Evolutionary conservation across 768 basidiomycete genomes (phyloP), one percentile per base, ranked within the genome.

Genomic region (Exidia glandulosa): DNA sequence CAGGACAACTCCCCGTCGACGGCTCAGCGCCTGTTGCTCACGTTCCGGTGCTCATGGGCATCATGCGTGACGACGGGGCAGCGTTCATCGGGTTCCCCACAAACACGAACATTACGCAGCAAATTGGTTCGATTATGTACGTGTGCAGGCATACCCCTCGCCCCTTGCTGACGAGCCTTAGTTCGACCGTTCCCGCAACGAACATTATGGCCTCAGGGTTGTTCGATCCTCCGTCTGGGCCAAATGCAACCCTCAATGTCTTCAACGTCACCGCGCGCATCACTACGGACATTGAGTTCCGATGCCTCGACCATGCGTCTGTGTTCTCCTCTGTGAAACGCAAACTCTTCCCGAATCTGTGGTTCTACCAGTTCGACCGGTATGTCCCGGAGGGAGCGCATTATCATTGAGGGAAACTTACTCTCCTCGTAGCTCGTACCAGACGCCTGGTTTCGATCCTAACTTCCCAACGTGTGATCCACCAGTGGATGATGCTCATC

Each of bases 61-160:
- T 75, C 73, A 79, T 79, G 76, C 68, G 76, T 23, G 79, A 79
- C 60, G 80, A 81, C 63, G 81, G 79, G 0, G 70, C 76, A 0
- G 74, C 77, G 41, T 78, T 81, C 63, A 70, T 76, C 32, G 73
- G 74, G 2, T 73, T 71, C 57, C 76, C 77, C 9, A 66, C 69
- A 4, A 54, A 54, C 50, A 7, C 25, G 27, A 54, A 54, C 30
- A 23, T 54, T 14, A 25, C 50, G 9, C 50, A 54, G 50, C 50
- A 54, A 5, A 27, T 54, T 9, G 30, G 25, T 0, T 54, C 50
- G 0, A 31, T 54, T 14, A 27, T 54, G 50, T 54, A 16, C 4
- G 50, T 54, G 23, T 36, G 34, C 34, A 36, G 10, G 10, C 34
- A 16, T 10, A 36, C 34, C 34, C 10, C 34, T 16, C 34, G 34